These are phyloP conservation scores for Brassica cretica DNA, from an alignment of 345 rosid genomes.

Conservation along the genomic window DNA sequence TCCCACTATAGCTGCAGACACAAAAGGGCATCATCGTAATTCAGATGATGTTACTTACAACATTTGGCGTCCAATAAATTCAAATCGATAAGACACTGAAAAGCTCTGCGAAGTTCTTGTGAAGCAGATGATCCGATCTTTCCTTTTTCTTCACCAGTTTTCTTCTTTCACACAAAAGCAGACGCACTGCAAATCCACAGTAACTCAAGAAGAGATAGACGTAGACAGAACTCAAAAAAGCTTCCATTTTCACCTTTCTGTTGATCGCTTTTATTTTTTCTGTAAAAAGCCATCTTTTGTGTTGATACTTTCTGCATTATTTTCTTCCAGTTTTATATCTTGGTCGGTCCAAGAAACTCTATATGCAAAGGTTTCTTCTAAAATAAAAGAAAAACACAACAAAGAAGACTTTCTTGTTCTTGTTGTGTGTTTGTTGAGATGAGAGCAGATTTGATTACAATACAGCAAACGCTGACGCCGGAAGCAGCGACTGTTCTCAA, in stretches of 20 bases:
- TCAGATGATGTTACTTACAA: not conserved
- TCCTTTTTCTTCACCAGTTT: constrained; percentile 49
- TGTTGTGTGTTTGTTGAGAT: constrained; percentile 37
- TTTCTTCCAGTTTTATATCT: constrained; percentile 7
- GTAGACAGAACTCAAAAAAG: not conserved
- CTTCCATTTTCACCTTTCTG: constrained; percentile 32
- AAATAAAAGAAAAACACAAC: constrained; percentile 14
- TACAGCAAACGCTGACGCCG: constrained; percentile 95
- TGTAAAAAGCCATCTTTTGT: constrained; percentile 43
- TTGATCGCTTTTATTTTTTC: constrained; percentile 27
- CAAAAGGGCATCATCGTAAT: constrained; percentile 31
- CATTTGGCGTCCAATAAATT: constrained; percentile 17
- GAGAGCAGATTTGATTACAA: constrained; percentile 94
- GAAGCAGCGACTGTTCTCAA: constrained; percentile 89
- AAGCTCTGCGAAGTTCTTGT: constrained; percentile 34
- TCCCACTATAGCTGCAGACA: constrained; percentile 6
- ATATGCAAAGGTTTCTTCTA: constrained; percentile 34
- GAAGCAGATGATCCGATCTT: constrained; percentile 52
- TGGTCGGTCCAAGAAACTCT: constrained; percentile 30
- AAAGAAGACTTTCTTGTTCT: not conserved
- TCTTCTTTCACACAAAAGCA: constrained; percentile 6
- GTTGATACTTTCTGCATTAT: constrained; percentile 13
- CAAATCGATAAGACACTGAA: constrained; percentile 40
- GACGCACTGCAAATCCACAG: constrained; percentile 9
- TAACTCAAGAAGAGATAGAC: constrained; percentile 7